Conservation (phyloP, 2,329 filamentous ascomycete species). For the Leptographium procerum region DNA sequence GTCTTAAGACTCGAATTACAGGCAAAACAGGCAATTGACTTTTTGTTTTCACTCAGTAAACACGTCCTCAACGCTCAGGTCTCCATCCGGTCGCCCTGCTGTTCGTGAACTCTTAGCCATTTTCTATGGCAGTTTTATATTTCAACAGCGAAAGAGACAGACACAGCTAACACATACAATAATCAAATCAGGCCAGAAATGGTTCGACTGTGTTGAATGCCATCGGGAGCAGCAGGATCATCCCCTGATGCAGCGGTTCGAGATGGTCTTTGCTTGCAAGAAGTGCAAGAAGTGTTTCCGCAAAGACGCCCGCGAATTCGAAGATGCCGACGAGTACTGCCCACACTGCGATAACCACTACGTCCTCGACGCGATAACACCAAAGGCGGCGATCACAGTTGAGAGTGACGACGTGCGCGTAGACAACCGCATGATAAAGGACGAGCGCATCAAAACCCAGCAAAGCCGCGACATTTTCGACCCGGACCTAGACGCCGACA, state of each 20-base stretch:
- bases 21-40: neutral
- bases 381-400: constrained; percentile 71
- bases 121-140: no score
- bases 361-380: constrained; percentile 76
- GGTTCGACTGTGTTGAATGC: constrained; percentile 98
- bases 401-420: constrained; percentile 85
- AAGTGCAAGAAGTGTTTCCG: constrained; percentile 98
- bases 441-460: constrained; percentile 61
- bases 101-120: constrained; percentile 38
- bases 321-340: constrained; percentile 97
- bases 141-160: neutral
- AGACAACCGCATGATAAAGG: constrained; percentile 84
- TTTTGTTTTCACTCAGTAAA: constrained; percentile 49
- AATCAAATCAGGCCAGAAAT: constrained; percentile 60
- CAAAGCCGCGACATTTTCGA: constrained; percentile 60
- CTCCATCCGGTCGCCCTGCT: constrained; percentile 88
- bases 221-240: constrained; percentile 75
- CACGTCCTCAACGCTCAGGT: constrained; percentile 98
- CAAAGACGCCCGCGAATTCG: constrained; percentile 84
- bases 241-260: constrained; percentile 60
- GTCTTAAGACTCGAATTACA: neutral
- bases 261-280: constrained; percentile 96
- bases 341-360: constrained; percentile 99
- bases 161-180: neutral
- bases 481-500: constrained; percentile 61